Evolutionary conservation across 805 yeast species (phyloP).

Genomic region (Sugiyamaella smithiae): DNA sequence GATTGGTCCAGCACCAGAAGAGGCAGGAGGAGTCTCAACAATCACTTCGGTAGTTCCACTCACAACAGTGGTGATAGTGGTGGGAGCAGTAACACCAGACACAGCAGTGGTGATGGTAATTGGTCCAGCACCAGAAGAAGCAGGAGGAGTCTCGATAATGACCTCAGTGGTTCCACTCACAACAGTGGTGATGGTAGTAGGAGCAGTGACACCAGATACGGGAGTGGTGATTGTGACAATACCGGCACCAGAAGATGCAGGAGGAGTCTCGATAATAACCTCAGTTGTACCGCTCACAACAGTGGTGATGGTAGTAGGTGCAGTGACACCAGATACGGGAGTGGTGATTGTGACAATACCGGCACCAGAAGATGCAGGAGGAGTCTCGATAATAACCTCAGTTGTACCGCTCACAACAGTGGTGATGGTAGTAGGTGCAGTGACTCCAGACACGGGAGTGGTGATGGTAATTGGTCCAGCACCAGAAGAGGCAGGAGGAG

Average conservation of each 20-base stretch:
- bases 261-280: not conserved
- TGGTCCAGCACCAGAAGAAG: constrained; percentile 1
- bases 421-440: not conserved
- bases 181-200: too few species aligned
- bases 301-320: not conserved
- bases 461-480: constrained; percentile 2
- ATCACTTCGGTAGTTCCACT: too few species aligned
- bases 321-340: not conserved
- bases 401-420: constrained; percentile 1
- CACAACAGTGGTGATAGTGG: too few species aligned
- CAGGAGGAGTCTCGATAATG: too few species aligned
- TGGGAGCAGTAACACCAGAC: too few species aligned
- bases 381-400: constrained; percentile 3
- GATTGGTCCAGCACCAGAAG: too few species aligned
- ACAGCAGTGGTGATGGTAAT: too few species aligned
- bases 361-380: not conserved
- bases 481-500: constrained; percentile 2
- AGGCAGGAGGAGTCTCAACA: too few species aligned
- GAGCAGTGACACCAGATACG: too few species aligned
- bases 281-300: not conserved
- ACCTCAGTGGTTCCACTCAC: too few species aligned
- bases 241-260: not conserved
- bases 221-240: too few species aligned
- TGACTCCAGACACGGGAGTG: not conserved
- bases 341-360: not conserved